Evolutionary conservation across 306 rosid genomes (phyloP).

Genomic region (Lotus japonicus): DNA sequence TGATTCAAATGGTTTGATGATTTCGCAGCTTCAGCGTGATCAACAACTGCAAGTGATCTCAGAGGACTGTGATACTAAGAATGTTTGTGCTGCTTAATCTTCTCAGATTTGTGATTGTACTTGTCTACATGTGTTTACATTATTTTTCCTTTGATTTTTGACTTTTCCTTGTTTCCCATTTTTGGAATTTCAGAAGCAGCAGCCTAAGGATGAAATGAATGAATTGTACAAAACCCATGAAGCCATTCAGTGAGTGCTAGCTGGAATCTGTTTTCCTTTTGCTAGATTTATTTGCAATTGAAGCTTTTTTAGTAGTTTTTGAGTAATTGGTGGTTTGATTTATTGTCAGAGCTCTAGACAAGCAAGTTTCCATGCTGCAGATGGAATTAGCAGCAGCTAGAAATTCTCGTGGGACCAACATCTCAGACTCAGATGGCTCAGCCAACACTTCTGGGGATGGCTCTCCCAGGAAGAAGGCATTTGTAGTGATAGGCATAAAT

Average conservation of each 20-base stretch:
- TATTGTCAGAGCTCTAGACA: constrained; percentile 66
- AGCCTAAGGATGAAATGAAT: constrained; percentile 49
- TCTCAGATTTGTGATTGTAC: neutral
- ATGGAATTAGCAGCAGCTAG: constrained; percentile 79
- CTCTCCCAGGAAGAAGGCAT: constrained; percentile 54
- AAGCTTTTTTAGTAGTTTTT: neutral
- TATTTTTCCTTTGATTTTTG: neutral
- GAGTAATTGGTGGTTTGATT: constrained; percentile 12
- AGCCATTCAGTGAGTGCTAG: constrained; percentile 83
- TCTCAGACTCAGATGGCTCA: constrained; percentile 26
- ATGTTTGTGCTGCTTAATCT: constrained; percentile 19
- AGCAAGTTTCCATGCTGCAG: constrained; percentile 76
- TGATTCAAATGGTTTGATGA: constrained; percentile 57
- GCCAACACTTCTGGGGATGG: constrained; percentile 21
- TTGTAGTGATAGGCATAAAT: constrained; percentile 90
- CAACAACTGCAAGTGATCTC: constrained; percentile 70
- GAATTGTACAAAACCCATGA: constrained; percentile 76
- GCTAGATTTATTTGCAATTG: constrained; percentile 19
- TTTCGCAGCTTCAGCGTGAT: constrained; percentile 51
- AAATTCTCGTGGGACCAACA: constrained; percentile 43
- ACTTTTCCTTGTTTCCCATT: neutral
- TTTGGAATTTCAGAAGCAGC: constrained; percentile 38
- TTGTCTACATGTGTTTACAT: neutral
- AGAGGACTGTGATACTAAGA: constrained; percentile 51
- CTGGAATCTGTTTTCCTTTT: constrained; percentile 13